Evolutionary conservation across 305 asterid genomes (phyloP).

Genomic region (Rubia peregrina): DNA sequence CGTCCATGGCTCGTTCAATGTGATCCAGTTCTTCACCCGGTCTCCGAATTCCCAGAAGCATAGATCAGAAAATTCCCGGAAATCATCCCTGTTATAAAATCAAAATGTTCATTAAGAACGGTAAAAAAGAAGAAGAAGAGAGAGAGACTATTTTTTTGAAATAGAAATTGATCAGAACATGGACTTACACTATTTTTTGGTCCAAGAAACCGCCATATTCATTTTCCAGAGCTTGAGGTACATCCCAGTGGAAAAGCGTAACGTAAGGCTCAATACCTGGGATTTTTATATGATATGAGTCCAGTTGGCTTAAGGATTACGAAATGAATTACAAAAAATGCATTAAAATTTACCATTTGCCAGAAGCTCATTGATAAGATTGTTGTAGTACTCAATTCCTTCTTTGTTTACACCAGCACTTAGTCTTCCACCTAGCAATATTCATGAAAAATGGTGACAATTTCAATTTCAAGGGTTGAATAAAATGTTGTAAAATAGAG

Average conservation of each 20-base stretch:
- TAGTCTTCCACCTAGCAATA: conserved; percentile 6
- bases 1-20: conserved; percentile 29
- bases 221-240: conserved; percentile 7
- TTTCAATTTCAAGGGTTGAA: neutral
- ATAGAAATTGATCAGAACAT: neutral
- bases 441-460: neutral
- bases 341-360: neutral
- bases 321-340: neutral
- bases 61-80: conserved; percentile 21
- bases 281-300: neutral
- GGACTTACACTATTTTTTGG: neutral
- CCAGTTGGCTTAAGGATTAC: neutral
- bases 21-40: conserved; percentile 34
- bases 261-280: conserved; percentile 7
- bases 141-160: too few relatives aligned
- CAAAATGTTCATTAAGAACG: neutral
- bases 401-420: conserved; percentile 4
- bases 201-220: conserved; percentile 11
- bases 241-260: conserved; percentile 13
- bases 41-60: conserved; percentile 45
- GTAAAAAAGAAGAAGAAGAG: too few relatives aligned
- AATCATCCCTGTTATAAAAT: conserved; percentile 27
- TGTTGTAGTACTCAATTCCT: conserved; percentile 6
- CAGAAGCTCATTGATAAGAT: conserved; percentile 6
- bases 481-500: neutral